These are phyloP conservation scores for Falciphora oryzae DNA, from an alignment of 2,329 filamentous ascomycete species.

Conservation along the genomic window DNA sequence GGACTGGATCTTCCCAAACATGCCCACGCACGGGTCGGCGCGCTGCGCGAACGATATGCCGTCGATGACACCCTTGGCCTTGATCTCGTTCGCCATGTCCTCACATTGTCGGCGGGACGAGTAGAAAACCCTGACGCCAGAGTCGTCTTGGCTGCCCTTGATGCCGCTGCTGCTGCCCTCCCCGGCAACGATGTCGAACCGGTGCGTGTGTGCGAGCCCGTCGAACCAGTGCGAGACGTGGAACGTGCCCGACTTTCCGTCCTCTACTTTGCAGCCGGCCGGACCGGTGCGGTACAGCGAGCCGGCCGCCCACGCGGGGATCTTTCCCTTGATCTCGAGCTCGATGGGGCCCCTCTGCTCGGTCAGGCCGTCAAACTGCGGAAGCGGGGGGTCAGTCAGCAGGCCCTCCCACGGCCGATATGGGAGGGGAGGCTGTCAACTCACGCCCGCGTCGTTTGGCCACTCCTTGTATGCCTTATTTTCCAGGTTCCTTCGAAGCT, in stretches of 20 bases:
- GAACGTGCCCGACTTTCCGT: conserved; percentile 58
- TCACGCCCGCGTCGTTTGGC: conserved; percentile 18
- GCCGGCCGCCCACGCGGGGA: conserved; percentile 67
- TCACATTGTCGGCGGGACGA: conserved; percentile 66
- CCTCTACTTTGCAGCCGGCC: neutral
- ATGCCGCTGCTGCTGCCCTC: conserved; percentile 15
- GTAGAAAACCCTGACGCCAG: conserved; percentile 51
- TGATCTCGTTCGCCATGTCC: conserved; percentile 53
- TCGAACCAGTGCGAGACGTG: conserved; percentile 75
- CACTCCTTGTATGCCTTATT: conserved; percentile 12
- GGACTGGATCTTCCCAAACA: conserved; percentile 60
- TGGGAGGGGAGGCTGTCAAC: conserved; percentile 1
- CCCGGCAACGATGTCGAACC: conserved; percentile 57
- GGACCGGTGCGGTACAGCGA: conserved; percentile 70
- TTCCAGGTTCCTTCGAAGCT: neutral
- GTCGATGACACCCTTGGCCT: conserved; percentile 50
- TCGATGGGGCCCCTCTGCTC: conserved; percentile 61
- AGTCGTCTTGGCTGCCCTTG: conserved; percentile 15
- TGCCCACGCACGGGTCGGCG: conserved; percentile 65
- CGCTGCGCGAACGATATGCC: conserved; percentile 64
- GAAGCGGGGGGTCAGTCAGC: neutral
- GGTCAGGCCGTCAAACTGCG: conserved; percentile 62
- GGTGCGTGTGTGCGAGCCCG: conserved; percentile 64
- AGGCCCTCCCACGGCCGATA: no score
- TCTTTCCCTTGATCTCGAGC: conserved; percentile 56